Percentiles rank a stretch among this genome's conserved stretches.
These are phyloP conservation scores for Phytophthora sp. DNA, from an alignment of 352 stramenopile species.

Conservation along the genomic window DNA sequence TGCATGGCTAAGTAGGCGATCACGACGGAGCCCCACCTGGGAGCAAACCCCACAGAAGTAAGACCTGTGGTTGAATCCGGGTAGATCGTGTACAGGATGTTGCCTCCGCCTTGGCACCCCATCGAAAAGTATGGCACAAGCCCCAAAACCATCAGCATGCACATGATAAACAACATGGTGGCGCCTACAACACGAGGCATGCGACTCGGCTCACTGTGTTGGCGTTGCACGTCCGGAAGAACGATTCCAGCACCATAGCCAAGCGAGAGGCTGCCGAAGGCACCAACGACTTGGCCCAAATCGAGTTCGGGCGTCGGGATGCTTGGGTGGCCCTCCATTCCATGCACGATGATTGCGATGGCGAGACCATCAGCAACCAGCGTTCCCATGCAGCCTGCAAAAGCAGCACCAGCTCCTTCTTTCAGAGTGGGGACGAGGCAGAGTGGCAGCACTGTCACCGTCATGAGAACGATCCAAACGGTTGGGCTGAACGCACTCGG, in stretches of 20 bases:
- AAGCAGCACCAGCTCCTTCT: conserved; percentile 50
- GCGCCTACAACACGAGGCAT: conserved; percentile 47
- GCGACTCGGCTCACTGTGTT: conserved; percentile 28
- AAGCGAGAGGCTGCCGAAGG: conserved; percentile 65
- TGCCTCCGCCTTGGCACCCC: conserved; percentile 40
- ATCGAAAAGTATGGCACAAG: conserved; percentile 42
- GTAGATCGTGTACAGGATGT: conserved; percentile 35
- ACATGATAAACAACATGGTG: conserved; percentile 56
- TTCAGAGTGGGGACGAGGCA: conserved; percentile 42
- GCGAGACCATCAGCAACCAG: conserved; percentile 60
- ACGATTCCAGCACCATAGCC: conserved; percentile 51
- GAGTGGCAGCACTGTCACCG: conserved; percentile 48
- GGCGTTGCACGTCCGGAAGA: conserved; percentile 24
- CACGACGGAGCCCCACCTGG: conserved; percentile 28
- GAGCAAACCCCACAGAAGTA: conserved; percentile 28
- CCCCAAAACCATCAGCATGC: conserved; percentile 48
- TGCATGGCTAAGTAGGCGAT: conserved; percentile 33
- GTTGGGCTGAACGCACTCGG: conserved; percentile 44
- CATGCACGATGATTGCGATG: conserved; percentile 48
- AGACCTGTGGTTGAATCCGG: conserved; percentile 19
- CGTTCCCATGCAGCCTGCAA: conserved; percentile 58
- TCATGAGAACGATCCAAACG: conserved; percentile 70
- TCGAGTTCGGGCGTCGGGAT: conserved; percentile 43
- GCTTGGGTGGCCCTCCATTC: conserved; percentile 52
- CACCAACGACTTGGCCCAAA: conserved; percentile 50